Base-by-base conservation (phyloP, 495 filamentous ascomycete species). In the Daldinia bambusicola region DNA sequence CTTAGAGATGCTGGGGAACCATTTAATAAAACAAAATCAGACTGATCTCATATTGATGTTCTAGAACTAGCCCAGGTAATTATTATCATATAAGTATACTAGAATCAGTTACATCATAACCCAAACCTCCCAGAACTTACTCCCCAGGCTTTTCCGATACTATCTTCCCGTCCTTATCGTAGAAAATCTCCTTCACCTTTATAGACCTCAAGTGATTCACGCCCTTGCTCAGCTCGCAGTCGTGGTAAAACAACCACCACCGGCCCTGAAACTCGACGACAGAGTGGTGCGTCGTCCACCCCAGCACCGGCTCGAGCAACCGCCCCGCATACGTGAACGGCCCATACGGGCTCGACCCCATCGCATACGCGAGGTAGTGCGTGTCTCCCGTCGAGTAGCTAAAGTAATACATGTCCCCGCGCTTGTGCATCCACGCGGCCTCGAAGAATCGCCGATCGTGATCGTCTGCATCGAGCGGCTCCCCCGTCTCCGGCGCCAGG, bases 231-330 rank as follows among this genome's bases (percentile, higher is more conserved):
- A 91, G 74, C 75, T 86, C 84, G 70, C 87, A 87, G 80, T 93
- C 91, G 74, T 92, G 90, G 78, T 92, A 88, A 74, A 92, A 92
- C 61, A 93, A 70, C 76, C 84, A 92, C 91, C 90, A 92, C 59
- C 83, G 82, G 4, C 84, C 89, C 79, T 85, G 70, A 72, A 89
- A 91, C 82, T 92, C 89, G 31, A 87, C 89, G 71, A 93, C 89
- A n/a, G 87, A 90, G 79, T 92, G 90, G 80, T 92, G 90, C 61
- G 91, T 93, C 51, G 91, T 93, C 91, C 91, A 93, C 5, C 91
- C 90, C 3, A 90, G 72, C 66, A 92, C 91, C 1, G 90, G 91
- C 82, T 93, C 90, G 57, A 93, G 76, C 65, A 93, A 90, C 40
- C 87, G 78, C 2, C 90, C 90, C 6, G 82, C 84, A 62, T 92